Conservation (phyloP, 148 eudicot species). For the Nepenthes mirabilis region DNA sequence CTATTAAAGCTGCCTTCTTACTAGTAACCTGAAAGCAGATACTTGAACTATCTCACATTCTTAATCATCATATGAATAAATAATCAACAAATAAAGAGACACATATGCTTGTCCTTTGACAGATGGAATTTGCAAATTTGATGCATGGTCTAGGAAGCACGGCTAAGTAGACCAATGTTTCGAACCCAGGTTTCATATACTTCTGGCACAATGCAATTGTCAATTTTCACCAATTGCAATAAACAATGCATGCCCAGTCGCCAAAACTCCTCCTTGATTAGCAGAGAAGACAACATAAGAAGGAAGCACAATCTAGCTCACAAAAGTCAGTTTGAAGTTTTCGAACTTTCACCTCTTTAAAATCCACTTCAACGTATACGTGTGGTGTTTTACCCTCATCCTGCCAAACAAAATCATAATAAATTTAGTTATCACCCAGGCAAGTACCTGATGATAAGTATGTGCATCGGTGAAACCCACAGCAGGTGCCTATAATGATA, state of each 20-base stretch:
- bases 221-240: too few species aligned
- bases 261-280: too few species aligned
- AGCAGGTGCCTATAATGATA: neutral
- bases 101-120: neutral
- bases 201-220: too few species aligned
- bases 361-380: conserved; percentile 88
- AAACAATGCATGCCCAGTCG: too few species aligned
- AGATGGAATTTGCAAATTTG: too few species aligned
- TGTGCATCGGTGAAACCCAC: neutral
- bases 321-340: conserved; percentile 1
- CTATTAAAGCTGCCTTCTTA: conserved; percentile 90
- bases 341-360: conserved; percentile 59
- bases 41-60: neutral
- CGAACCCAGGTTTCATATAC: too few species aligned
- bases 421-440: neutral
- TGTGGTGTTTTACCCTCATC: conserved; percentile 89
- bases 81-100: neutral
- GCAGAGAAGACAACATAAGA: too few species aligned
- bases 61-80: neutral
- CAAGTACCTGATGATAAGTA: neutral
- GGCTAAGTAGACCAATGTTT: too few species aligned
- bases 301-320: neutral
- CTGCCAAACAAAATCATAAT: conserved; percentile 27
- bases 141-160: too few species aligned
- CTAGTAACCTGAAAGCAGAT: conserved; percentile 53